A percentile compares a stretch with the other conserved stretches of the same genome.
phyloP scores from a whole-genome alignment of 78 protist species.

The Dictyostelium firmibasis region DNA sequence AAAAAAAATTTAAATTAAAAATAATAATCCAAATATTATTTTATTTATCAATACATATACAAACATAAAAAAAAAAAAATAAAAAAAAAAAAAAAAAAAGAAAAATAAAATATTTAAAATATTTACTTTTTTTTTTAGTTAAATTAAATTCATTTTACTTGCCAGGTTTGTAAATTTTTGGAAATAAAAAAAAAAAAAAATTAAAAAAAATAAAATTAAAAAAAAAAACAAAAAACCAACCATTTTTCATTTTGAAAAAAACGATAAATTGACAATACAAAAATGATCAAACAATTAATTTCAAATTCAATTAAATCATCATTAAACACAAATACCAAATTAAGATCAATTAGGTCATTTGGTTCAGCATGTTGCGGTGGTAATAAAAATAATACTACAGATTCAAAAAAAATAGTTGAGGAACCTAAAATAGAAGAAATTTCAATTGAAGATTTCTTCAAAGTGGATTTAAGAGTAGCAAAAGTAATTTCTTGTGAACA shows the following conservation, averaged over 20 bases:
- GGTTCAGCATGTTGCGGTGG: constrained; percentile 14
- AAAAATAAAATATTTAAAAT: neutral
- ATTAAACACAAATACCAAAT: neutral
- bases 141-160: too few species aligned
- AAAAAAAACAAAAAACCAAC: too few species aligned
- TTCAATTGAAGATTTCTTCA: constrained; percentile 47
- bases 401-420: neutral
- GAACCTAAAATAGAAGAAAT: neutral
- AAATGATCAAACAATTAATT: neutral
- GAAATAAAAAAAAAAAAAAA: neutral
- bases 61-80: neutral
- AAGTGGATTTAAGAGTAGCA: constrained; percentile 60
- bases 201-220: neutral
- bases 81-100: neutral
- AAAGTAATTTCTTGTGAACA: constrained; percentile 31
- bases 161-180: neutral
- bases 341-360: neutral
- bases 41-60: neutral
- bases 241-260: neutral
- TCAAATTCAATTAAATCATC: neutral
- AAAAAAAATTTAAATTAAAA: too few species aligned
- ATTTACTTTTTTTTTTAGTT: too few species aligned
- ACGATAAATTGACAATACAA: neutral
- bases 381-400: neutral
- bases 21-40: neutral